Evolutionary conservation across 441 rosid species (phyloP), one percentile per base, ranked within the genome.

Genomic region (Bocquillonia castaneifolia): DNA sequence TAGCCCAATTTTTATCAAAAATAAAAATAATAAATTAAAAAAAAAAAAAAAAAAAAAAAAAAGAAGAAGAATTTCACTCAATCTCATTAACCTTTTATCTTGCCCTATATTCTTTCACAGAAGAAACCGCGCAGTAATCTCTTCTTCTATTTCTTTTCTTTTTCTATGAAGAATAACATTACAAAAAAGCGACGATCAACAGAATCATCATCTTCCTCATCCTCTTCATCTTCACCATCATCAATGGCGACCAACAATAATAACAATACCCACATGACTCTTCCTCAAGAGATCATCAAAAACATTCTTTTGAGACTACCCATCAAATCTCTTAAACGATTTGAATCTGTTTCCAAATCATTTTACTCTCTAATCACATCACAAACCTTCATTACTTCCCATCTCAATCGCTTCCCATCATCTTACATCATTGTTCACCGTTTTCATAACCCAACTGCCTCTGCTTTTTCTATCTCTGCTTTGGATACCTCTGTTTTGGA

Each of bases 281-380:
- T 17, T 68, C 9, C 69, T 63, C 39, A 29, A 56, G 52, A 52
- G 1, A 60, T 70, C 59, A 32, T 81, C 34, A 1, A 22, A 12
- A 69, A 76, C 36, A 76, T 81, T 47, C 74, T 78, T 14, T 74
- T 67, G 3, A 40, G 67, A n/a, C 47, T 81, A 7, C 84, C 84
- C 0, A 45, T 74, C 45, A 76, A 81, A 62, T 70, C 82, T 62
- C 28, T 81, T 0, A 44, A 68, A 55, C 76, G 84, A 14, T 78
- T 81, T 66, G 62, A 78, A 62, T 73, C 74, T 42, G 67, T 81
- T 20, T 81, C 79, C 10, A 78, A 74, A 51, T 56, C 68, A 40
- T 74, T 63, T 56, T 68, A 73, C 29, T 0, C 62, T 22, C 70
- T 81, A 56, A 61, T 79, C 34, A 55, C 57, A 0, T 57, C 75